Base-by-base conservation (phyloP, 768 basidiomycete genomes). In the Auriscalpium orientale region DNA sequence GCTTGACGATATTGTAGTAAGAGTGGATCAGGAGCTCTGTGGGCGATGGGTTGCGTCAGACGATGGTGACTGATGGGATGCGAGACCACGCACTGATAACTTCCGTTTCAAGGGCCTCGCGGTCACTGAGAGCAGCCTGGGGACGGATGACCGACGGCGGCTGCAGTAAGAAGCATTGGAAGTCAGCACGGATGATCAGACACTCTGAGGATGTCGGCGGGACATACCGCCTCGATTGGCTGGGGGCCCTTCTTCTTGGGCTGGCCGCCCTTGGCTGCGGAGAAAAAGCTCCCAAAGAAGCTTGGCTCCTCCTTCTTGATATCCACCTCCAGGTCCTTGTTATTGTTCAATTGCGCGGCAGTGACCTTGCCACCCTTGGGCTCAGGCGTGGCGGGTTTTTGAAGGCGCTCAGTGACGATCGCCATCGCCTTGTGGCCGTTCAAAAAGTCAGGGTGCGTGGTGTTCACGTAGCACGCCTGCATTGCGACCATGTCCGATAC, bases 401-500 rank as follows among this genome's bases (percentile, higher is more conserved):
- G 87, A 62, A 98, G 66, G 2, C 90, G 84, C 2, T 95, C 93
- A 20, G 76, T 79, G 18, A 98, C 89, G 57, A 97, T 81, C 2
- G 88, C 71, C 82, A 97, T 93, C 2, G 97, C 97, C 87, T 89
- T 94, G 74, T 99, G 95, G 21, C 97, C 97, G 59, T 85, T 90
- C 67, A 99, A 82, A 75, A 99, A 98, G 73, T 99, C 97, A 1
- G 97, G 97, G 68, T 99, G 97, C 1, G 95, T 98, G 13, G 97
- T 98, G 74, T 99, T 99, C 65, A 99, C 88, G 68, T 98, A 99
- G 70, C 93, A 95, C 38, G 95, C 93, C 76, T 98, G 95, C 94
- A 98, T 98, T 88, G 90, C 71, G 51, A 98, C 94, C 76, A 99
- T 82, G 64, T 99, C 95, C 10, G 80, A 68, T 12, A 99, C 95